Base-by-base conservation (phyloP, 805 yeast species). In the Lipomyces lipofer region DNA sequence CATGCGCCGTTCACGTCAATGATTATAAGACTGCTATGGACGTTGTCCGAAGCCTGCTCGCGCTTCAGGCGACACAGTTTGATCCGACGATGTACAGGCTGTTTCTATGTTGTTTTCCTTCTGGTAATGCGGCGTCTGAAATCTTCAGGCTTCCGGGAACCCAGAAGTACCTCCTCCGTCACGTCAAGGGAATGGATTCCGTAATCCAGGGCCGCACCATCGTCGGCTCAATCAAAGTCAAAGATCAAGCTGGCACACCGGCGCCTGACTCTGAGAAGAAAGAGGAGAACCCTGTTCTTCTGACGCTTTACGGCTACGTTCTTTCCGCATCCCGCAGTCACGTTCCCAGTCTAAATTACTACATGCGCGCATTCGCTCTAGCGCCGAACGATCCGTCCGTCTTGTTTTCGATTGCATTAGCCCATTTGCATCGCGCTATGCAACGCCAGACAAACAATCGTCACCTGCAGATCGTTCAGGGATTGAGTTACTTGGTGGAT, bases 131-230 rank as follows among this genome's bases (percentile, higher is more conserved):
- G 4, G 79, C 86, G 1, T 72, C 80, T 63, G 85, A 81, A 12
- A 75, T 79, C 15, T 81, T 85, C 65, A 84, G 88, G 47, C 84
- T 86, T 45, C 83, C 88, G 32, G 87, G 88, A 58, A 92, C 88
- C 66, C 98, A 92, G 64, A 94, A 94, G 68, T 92, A 83, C 67
- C 84, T 92, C 59, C 72, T 94, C 56, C 81, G 99, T 62, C 97
- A 91, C 63, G 75, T 92, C 60, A 94, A 92, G 67, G 95, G 96
- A 0, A 83, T 81, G 67, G 99, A 94, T 67, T 80, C 94, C 2
- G 65, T 85, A 13, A 77, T 82, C 28, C 75, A 73, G 8, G 70
- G 75, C 8, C 78, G 77, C 40, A 75, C 76, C 10, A 80, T 89
- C 17, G 72, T 80, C 1, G 97, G 97, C 0, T 88, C 88, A 76